Percentiles rank a stretch among this genome's conserved stretches.
phyloP scores from a whole-genome alignment of 1,284 basidiomycete genomes.

The Ustilago curta region DNA sequence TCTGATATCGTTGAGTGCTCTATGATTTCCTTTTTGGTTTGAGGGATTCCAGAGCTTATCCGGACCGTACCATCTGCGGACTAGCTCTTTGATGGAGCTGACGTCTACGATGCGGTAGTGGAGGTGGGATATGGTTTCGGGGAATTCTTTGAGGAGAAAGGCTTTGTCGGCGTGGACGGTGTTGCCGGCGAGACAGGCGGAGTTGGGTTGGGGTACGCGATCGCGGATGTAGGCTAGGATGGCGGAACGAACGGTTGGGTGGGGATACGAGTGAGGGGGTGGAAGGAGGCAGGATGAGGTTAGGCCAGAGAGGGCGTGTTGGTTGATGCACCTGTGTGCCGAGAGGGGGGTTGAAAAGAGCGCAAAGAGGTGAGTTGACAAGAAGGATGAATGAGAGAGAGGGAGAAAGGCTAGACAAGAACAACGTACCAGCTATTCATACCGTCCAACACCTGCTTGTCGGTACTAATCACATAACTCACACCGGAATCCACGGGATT shows the following conservation, averaged over 20 bases:
- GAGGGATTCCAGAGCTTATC: no score
- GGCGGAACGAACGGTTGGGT: constrained; percentile 69
- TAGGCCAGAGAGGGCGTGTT: constrained; percentile 55
- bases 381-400: no score
- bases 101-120: constrained; percentile 74
- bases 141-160: constrained; percentile 82
- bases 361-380: no score
- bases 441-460: constrained; percentile 75
- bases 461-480: constrained; percentile 77
- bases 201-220: constrained; percentile 71
- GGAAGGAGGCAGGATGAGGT: constrained; percentile 48
- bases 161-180: constrained; percentile 81
- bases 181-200: constrained; percentile 81
- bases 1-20: constrained; percentile 81
- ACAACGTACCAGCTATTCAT: constrained; percentile 61
- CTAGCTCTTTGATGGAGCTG: constrained; percentile 80
- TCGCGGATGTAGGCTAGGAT: constrained; percentile 71
- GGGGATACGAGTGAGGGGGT: constrained; percentile 51
- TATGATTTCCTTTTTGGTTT: no score
- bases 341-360: no score
- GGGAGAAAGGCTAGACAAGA: background rate
- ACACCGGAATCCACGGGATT: constrained; percentile 80
- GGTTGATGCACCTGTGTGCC: constrained; percentile 35
- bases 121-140: constrained; percentile 72
- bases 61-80: constrained; percentile 80